Evolutionary conservation across 1,284 basidiomycete genomes (phyloP).

Genomic region (Marasmius fiardii): DNA sequence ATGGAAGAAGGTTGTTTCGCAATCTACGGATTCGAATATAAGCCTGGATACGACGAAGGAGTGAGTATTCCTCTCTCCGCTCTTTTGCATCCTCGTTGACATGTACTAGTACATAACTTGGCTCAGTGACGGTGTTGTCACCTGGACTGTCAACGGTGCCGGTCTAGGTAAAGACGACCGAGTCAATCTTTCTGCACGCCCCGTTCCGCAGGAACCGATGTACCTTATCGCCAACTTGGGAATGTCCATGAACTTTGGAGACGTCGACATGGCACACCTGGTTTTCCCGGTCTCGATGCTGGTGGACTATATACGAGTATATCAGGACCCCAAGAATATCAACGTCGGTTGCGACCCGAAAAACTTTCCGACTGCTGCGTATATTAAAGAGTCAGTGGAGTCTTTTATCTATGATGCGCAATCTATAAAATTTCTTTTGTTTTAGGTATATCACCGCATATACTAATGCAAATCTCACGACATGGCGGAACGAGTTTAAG

Average conservation of each 20-base stretch:
- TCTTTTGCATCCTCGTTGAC: not conserved
- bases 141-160: constrained; percentile 60
- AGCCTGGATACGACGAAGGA: constrained; percentile 1
- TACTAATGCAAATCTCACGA: constrained; percentile 9
- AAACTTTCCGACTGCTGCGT: constrained; percentile 58
- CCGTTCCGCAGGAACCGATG: constrained; percentile 69
- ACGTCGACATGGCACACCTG: constrained; percentile 47
- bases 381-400: constrained; percentile 50
- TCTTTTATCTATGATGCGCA: not conserved
- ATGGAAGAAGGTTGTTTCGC: not conserved
- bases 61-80: not conserved
- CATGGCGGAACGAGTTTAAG: constrained; percentile 40
- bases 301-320: constrained; percentile 73
- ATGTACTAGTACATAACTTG: constrained; percentile 56
- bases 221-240: constrained; percentile 68
- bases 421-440: no score
- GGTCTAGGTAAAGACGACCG: constrained; percentile 55
- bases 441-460: constrained; percentile 23
- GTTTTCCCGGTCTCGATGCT: constrained; percentile 53
- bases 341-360: constrained; percentile 72
- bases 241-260: constrained; percentile 62
- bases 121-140: constrained; percentile 50
- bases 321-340: constrained; percentile 50
- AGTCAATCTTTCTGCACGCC: constrained; percentile 55
- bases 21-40: not conserved